phyloP scores from a whole-genome alignment of 192 early-diverging fungal genomes.

The Podila clonocystis region DNA sequence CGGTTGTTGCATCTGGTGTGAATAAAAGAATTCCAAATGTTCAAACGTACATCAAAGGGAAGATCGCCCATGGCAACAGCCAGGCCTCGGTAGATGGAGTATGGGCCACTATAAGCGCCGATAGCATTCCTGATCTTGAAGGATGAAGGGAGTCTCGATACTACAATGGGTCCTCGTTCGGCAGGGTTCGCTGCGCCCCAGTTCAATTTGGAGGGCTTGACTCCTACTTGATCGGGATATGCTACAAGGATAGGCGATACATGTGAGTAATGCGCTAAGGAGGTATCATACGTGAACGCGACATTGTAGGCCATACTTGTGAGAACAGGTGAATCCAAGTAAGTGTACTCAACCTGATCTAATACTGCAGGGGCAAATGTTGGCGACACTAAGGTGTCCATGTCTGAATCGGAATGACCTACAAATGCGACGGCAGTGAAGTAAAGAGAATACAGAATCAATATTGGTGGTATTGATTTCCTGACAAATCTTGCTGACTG shows the following conservation, averaged over 20 bases:
- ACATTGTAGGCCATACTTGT: constrained; percentile 19
- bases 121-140: constrained; percentile 91
- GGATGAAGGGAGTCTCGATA: constrained; percentile 77
- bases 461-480: background rate
- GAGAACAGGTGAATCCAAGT: constrained; percentile 31
- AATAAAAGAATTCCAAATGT: background rate
- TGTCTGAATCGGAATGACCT: constrained; percentile 48
- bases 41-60: constrained; percentile 46
- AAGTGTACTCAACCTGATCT: background rate
- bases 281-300: too few relatives aligned
- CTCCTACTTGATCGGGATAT: constrained; percentile 64
- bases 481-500: background rate
- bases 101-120: constrained; percentile 92
- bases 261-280: background rate
- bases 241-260: constrained; percentile 33
- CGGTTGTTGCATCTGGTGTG: background rate
- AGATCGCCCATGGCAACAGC: constrained; percentile 93
- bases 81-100: constrained; percentile 91
- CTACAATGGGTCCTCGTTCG: constrained; percentile 85
- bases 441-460: background rate
- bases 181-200: constrained; percentile 79
- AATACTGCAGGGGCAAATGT: background rate
- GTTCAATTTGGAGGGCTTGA: constrained; percentile 77
- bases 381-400: constrained; percentile 35
- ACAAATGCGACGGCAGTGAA: background rate